These are phyloP conservation scores for Pseudogymnoascus sp. DNA, from an alignment of 2,329 filamentous ascomycete species.

Conservation along the genomic window DNA sequence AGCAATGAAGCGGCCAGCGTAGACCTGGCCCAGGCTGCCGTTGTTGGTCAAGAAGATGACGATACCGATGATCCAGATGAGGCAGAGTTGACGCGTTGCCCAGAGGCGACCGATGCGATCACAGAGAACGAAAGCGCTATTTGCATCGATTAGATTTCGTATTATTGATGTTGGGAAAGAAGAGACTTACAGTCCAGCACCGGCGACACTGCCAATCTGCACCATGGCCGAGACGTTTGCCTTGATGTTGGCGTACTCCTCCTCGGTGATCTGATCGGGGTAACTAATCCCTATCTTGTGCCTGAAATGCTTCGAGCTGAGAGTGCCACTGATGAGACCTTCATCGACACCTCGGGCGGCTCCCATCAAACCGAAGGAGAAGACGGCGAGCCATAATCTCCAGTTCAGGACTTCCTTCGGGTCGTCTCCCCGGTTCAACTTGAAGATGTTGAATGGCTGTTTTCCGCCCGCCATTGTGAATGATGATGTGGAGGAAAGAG, in stretches of 20 bases:
- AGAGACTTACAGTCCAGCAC: conserved; percentile 50
- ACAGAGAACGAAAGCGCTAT: conserved; percentile 50
- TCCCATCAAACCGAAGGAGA: conserved; percentile 68
- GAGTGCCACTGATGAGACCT: conserved; percentile 67
- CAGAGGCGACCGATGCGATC: conserved; percentile 57
- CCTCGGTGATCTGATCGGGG: conserved; percentile 34
- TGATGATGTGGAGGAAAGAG: not conserved
- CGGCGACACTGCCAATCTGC: conserved; percentile 67
- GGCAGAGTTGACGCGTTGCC: conserved; percentile 51
- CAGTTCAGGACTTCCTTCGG: conserved; percentile 69
- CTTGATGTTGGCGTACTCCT: conserved; percentile 59
- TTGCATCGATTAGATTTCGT: not conserved
- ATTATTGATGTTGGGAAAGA: not conserved
- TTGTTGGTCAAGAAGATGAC: conserved; percentile 50
- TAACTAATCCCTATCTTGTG: conserved; percentile 48
- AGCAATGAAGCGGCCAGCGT: conserved; percentile 59
- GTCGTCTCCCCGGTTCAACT: conserved; percentile 54
- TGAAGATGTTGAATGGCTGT: conserved; percentile 57
- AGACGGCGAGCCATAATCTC: conserved; percentile 69
- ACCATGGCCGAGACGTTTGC: conserved; percentile 77
- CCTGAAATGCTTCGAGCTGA: conserved; percentile 60
- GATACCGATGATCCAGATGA: conserved; percentile 52
- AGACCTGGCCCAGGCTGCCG: conserved; percentile 50
- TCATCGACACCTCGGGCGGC: conserved; percentile 75
- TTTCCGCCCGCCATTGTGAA: conserved; percentile 44